These are phyloP conservation scores for Backusella circina DNA, from an alignment of 192 early-diverging fungal genomes.

Conservation along the genomic window DNA sequence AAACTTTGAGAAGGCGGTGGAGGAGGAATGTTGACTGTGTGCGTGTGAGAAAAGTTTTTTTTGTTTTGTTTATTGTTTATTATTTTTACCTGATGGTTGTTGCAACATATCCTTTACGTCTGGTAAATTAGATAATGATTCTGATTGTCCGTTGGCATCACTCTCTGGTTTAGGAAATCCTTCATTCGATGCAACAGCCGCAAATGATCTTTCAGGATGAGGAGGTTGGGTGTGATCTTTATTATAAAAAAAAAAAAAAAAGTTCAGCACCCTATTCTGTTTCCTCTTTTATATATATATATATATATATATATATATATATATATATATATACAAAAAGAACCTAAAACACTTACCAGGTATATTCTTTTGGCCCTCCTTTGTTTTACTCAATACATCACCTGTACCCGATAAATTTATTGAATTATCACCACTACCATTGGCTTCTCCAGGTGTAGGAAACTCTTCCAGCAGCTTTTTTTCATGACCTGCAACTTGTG, in stretches of 20 bases:
- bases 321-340: too few relatives aligned
- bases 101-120: constrained; percentile 28
- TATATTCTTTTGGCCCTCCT: background rate
- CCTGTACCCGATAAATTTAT: constrained; percentile 15
- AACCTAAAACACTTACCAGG: background rate
- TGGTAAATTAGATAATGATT: constrained; percentile 13
- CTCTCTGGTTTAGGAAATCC: constrained; percentile 18
- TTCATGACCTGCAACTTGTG: constrained; percentile 23
- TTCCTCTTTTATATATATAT: too few relatives aligned
- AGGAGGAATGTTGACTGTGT: constrained; percentile 19
- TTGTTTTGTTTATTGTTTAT: background rate
- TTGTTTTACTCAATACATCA: constrained; percentile 12
- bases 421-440: background rate
- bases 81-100: constrained; percentile 15
- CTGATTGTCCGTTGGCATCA: background rate
- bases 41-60: background rate
- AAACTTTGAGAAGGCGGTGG: constrained; percentile 19
- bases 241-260: background rate
- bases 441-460: constrained; percentile 15
- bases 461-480: constrained; percentile 9
- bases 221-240: constrained; percentile 13
- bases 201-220: constrained; percentile 26
- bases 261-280: background rate
- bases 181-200: constrained; percentile 13
- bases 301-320: too few relatives aligned